These are phyloP conservation scores for Metschnikowia similis DNA, from an alignment of 805 yeast species.

Conservation along the genomic window DNA sequence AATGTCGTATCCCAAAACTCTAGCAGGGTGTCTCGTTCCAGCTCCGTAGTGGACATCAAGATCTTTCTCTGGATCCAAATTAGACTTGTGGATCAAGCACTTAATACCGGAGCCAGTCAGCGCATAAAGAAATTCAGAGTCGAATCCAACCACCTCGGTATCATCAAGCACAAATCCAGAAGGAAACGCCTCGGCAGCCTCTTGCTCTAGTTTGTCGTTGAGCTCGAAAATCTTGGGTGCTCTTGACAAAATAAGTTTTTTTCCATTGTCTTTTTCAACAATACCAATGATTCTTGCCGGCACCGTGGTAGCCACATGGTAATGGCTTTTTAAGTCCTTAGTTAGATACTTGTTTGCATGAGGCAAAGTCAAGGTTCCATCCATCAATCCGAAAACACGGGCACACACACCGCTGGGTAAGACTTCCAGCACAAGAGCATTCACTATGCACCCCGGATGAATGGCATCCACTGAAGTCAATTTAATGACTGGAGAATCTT, in stretches of 20 bases:
- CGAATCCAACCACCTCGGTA: constrained; percentile 59
- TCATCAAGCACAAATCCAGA: constrained; percentile 66
- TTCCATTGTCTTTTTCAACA: constrained; percentile 44
- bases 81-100: constrained; percentile 81
- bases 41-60: constrained; percentile 47
- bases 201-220: constrained; percentile 18
- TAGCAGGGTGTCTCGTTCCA: constrained; percentile 69
- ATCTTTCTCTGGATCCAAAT: constrained; percentile 47
- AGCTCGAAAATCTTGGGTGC: constrained; percentile 50
- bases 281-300: constrained; percentile 70
- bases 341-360: constrained; percentile 53
- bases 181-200: constrained; percentile 61
- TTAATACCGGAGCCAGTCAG: constrained; percentile 48
- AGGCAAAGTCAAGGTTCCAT: constrained; percentile 64
- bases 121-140: constrained; percentile 52
- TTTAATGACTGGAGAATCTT: constrained; percentile 41
- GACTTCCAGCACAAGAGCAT: constrained; percentile 62
- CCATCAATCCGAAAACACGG: constrained; percentile 69
- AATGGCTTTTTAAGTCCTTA: constrained; percentile 54
- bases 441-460: constrained; percentile 80
- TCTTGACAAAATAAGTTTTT: constrained; percentile 60
- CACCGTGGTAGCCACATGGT: constrained; percentile 60
- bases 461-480: constrained; percentile 75
- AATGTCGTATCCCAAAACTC: constrained; percentile 66
- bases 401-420: constrained; percentile 61